Evolutionary conservation across 2,329 filamentous ascomycete genomes (phyloP).

Genomic region (Chaetomiaceae sp.): DNA sequence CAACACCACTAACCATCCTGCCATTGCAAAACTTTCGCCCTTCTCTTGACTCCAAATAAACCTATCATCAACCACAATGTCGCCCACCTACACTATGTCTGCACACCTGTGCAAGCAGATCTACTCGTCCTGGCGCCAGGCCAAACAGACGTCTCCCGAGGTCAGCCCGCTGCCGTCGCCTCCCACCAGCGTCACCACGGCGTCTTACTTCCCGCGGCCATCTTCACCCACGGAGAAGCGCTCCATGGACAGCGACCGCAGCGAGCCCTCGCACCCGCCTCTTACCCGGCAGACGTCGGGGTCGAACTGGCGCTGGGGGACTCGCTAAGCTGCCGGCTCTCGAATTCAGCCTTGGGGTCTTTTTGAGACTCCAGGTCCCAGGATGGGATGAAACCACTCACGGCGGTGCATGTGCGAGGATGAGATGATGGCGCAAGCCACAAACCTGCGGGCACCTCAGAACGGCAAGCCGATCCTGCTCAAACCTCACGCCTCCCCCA

Average conservation of each 20-base stretch:
- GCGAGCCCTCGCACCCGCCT: constrained; percentile 1
- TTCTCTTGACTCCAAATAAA: no score
- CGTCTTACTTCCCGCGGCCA: constrained; percentile 33
- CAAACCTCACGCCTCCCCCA: no score
- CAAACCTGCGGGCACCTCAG: no score
- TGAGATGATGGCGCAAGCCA: no score
- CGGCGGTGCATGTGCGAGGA: no score
- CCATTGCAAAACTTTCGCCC: no score
- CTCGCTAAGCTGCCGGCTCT: constrained; percentile 15
- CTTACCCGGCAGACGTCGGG: constrained; percentile 4
- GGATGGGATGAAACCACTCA: no score
- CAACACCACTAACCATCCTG: no score
- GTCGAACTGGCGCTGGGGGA: constrained; percentile 18
- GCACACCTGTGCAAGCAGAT: constrained; percentile 58
- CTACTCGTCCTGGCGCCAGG: constrained; percentile 54
- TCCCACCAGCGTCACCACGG: constrained; percentile 25
- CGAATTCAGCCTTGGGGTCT: no score
- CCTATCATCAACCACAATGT: constrained; percentile 46
- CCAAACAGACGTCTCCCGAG: constrained; percentile 40
- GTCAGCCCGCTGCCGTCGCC: constrained; percentile 29
- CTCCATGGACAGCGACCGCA: constrained; percentile 45
- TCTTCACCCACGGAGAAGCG: constrained; percentile 40
- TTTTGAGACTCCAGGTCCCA: no score
- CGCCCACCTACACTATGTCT: constrained; percentile 58
- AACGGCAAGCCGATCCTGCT: no score